Evolutionary conservation across 495 filamentous ascomycete species (phyloP).

Genomic region (Aspergillus diversus): DNA sequence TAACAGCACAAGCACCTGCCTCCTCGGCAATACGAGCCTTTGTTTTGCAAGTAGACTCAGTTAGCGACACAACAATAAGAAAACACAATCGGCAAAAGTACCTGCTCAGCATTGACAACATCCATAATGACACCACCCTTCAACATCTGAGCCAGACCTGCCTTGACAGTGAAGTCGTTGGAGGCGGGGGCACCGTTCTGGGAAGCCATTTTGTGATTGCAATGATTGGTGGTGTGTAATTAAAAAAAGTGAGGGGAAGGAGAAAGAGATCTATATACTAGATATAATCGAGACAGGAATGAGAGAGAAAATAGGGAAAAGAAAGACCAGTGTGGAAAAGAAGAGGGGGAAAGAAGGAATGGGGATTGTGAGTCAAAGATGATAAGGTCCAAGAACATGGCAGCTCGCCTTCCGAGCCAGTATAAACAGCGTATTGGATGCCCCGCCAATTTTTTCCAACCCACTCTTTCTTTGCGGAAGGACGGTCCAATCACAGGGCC

Average conservation of each 20-base stretch:
- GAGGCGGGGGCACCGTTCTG: constrained; percentile 29
- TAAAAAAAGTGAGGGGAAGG: constrained; percentile 8
- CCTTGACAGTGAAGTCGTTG: constrained; percentile 78
- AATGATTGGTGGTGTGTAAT: constrained; percentile 2
- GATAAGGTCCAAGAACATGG: neutral
- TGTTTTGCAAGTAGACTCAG: constrained; percentile 5
- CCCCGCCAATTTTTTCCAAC: constrained; percentile 16
- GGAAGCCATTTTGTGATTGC: constrained; percentile 39
- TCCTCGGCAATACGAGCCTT: constrained; percentile 95
- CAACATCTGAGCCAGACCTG: constrained; percentile 92
- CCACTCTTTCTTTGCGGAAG: constrained; percentile 14
- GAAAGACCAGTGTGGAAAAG: constrained; percentile 13
- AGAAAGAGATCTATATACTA: constrained; percentile 17
- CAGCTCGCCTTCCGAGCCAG: neutral
- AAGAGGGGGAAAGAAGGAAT: constrained; percentile 6
- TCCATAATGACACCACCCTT: constrained; percentile 99
- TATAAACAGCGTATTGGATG: neutral
- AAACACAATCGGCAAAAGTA: constrained; percentile 30
- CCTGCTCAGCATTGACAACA: constrained; percentile 91
- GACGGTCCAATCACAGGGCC: constrained; percentile 21
- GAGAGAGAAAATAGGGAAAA: constrained; percentile 5
- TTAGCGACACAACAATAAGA: neutral
- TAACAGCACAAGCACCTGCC: constrained; percentile 93
- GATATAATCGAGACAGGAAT: constrained; percentile 3
- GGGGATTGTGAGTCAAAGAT: constrained; percentile 27